Evolutionary conservation across 495 filamentous ascomycete species (phyloP).

Genomic region (Talaromyces liani): DNA sequence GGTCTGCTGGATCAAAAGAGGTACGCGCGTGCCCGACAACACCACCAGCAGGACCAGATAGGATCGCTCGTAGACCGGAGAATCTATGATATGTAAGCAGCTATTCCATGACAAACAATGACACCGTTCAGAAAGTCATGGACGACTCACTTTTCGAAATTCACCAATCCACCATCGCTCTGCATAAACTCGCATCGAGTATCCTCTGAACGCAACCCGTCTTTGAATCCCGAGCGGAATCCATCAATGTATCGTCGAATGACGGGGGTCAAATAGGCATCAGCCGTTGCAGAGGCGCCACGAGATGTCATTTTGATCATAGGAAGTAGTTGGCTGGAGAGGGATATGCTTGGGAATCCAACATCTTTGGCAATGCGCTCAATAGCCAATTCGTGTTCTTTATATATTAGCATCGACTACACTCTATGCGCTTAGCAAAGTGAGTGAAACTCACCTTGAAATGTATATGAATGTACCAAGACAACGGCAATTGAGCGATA

Average conservation of each 20-base stretch:
- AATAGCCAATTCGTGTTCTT: slow-evolving; percentile 43
- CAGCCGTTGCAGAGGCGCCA: slow-evolving; percentile 87
- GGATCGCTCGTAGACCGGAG: slow-evolving; percentile 50
- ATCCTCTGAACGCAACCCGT: slow-evolving; percentile 40
- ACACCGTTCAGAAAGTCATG: not conserved
- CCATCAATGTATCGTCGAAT: slow-evolving; percentile 94
- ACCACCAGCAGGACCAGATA: slow-evolving; percentile 59
- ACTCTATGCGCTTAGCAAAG: not conserved
- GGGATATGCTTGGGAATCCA: slow-evolving; percentile 49
- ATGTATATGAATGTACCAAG: slow-evolving; percentile 47
- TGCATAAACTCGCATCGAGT: slow-evolving; percentile 49
- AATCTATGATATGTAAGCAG: slow-evolving; percentile 41
- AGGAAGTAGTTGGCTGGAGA: slow-evolving; percentile 59
- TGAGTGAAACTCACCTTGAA: slow-evolving; percentile 15
- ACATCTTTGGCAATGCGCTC: slow-evolving; percentile 40
- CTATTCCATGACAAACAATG: not conserved
- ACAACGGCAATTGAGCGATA: slow-evolving; percentile 47
- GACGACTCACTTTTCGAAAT: slow-evolving; percentile 21
- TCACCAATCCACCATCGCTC: slow-evolving; percentile 48
- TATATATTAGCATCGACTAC: slow-evolving; percentile 12
- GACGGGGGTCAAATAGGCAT: slow-evolving; percentile 92
- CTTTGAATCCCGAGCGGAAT: slow-evolving; percentile 60
- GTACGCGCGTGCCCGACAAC: slow-evolving; percentile 94
- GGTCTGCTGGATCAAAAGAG: slow-evolving; percentile 80
- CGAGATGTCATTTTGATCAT: slow-evolving; percentile 75